Percentiles rank a stretch among this genome's conserved stretches.
phyloP scores from a whole-genome alignment of 2,329 filamentous ascomycete species.

The Fusarium tuaranense region DNA sequence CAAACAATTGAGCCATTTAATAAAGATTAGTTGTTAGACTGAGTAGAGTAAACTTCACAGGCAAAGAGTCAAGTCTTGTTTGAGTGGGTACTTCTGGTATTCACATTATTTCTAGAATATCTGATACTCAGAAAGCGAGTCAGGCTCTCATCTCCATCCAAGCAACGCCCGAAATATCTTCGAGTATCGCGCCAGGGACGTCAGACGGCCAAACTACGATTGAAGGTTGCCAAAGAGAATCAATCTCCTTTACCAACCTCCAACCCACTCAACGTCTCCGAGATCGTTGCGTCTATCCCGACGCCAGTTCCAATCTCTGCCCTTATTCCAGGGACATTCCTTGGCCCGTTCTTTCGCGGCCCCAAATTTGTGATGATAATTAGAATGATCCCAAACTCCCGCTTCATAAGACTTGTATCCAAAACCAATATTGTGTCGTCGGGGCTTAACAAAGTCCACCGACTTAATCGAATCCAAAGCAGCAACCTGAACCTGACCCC shows the following conservation, averaged over 20 bases:
- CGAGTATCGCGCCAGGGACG: constrained; percentile 37
- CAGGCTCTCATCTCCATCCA: constrained; percentile 54
- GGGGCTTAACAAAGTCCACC: constrained; percentile 58
- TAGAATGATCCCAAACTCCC: constrained; percentile 61
- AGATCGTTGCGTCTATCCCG: constrained; percentile 74
- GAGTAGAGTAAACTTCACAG: neutral
- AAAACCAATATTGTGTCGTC: constrained; percentile 60
- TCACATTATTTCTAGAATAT: constrained; percentile 59
- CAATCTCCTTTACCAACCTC: constrained; percentile 79
- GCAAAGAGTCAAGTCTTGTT: constrained; percentile 3
- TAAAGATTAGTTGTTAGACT: neutral
- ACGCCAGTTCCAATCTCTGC: constrained; percentile 72
- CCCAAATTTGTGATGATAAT: constrained; percentile 48
- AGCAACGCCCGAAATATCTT: constrained; percentile 40
- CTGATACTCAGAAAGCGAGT: constrained; percentile 76
- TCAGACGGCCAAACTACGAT: constrained; percentile 67
- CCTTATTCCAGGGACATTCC: constrained; percentile 68
- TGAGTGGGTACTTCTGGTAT: constrained; percentile 78
- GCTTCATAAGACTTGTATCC: constrained; percentile 62
- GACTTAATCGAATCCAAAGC: constrained; percentile 63
- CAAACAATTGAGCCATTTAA: neutral
- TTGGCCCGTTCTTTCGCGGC: constrained; percentile 58
- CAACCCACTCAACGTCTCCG: constrained; percentile 93
- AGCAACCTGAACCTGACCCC: constrained; percentile 67
- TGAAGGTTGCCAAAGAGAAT: constrained; percentile 59